These are phyloP conservation scores for Gossypium trilobum DNA, from an alignment of 441 rosid species.

Conservation along the genomic window DNA sequence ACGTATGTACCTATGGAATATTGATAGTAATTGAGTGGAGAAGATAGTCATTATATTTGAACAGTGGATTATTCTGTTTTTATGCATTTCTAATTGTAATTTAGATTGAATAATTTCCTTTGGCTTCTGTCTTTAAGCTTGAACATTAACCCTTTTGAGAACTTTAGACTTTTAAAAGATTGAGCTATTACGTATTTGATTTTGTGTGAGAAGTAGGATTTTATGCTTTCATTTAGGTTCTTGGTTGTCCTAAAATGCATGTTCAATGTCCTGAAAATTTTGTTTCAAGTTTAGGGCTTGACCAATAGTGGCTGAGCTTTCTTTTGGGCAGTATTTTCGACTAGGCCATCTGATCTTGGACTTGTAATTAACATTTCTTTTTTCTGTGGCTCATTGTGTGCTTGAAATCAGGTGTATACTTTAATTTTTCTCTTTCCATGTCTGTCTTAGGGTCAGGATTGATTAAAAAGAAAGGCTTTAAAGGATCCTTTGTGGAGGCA, in stretches of 20 bases:
- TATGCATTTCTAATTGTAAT: neutral
- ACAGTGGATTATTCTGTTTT: neutral
- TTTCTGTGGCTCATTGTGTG: neutral
- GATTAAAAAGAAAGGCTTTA: conserved; percentile 66
- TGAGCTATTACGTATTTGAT: neutral
- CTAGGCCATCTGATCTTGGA: too few relatives aligned
- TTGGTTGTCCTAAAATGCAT: neutral
- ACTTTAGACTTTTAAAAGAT: neutral
- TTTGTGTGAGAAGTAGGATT: neutral
- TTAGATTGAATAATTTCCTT: neutral
- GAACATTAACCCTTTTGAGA: neutral
- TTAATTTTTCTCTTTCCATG: neutral
- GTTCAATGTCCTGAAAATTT: neutral
- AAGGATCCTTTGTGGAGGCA: conserved; percentile 67
- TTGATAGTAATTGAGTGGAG: neutral
- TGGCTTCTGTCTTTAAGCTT: neutral
- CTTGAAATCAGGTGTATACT: neutral
- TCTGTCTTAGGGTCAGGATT: conserved; percentile 60
- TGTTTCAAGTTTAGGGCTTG: neutral
- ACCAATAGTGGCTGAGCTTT: neutral
- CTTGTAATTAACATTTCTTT: neutral
- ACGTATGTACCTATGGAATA: neutral
- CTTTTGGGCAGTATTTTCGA: neutral
- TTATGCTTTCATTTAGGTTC: neutral
- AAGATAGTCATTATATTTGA: neutral